Evolutionary conservation across 2,329 filamentous ascomycete species (phyloP), one percentile per base, ranked within the genome.

Genomic region (Aureobasidium sp.): DNA sequence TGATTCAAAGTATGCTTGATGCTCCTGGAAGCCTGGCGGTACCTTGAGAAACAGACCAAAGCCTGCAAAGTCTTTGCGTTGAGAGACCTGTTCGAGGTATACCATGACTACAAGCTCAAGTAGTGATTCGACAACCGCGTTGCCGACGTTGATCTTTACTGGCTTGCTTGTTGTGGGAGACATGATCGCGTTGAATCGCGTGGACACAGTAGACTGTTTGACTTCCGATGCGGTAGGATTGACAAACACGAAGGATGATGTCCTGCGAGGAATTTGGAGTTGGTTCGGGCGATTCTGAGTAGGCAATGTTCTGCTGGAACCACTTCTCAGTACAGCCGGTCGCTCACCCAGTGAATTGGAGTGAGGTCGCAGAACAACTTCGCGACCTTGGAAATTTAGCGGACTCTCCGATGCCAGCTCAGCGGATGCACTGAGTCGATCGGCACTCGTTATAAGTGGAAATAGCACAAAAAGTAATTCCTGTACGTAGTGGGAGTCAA

Each of bases 1-100:
- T 0, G 94, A 96, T 70, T 96, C 91, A 66, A 99, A 97, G 71
- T 92, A 96, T 0, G 91, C 91, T 69, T 97, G 92, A 67, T 97
- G 91, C 71, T 97, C 94, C 67, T 93, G 85, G 69, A 96, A 96
- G 0, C 93, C 92, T 0, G 94, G 91, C 1, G 95, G 94, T 0
- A 93, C 88, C 71, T 94, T 96, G 59, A 90, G 78, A 69, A 90
- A 96, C 10, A 99, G 77, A 0, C 88, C 86, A 58, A 99, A 89
- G 0, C 94, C 93, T 3, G 87, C 81, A 70, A 97, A 99, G 59
- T 99, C 94, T 71, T 96, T 96, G 30, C 91, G 86, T 36, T 82
- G 83, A 45, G 96, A 83, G 0, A 97, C 77, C 67, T 97, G 91
- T 68, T 97, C 92, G 54, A 89, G 82, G 69, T 96, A 96, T 0